Evolutionary conservation across 768 basidiomycete genomes (phyloP).

Genomic region (Cantharellus cinnabarinus): DNA sequence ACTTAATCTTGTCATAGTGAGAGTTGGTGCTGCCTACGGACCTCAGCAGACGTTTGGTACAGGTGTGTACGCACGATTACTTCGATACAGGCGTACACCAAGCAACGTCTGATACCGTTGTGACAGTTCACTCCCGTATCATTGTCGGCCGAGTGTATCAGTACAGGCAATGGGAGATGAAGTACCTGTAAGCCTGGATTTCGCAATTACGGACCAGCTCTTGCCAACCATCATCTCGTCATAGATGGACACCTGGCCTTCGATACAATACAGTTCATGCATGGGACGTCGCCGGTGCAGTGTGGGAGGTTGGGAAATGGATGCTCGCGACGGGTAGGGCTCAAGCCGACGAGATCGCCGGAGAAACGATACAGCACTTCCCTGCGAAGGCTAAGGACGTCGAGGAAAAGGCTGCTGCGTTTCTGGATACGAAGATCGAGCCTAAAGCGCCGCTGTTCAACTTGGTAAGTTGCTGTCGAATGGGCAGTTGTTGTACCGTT

Average conservation of each 20-base stretch:
- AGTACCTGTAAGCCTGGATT: constrained; percentile 38
- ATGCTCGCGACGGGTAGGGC: constrained; percentile 40
- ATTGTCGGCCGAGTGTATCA: constrained; percentile 67
- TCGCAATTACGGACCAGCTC: background rate
- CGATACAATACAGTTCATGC: constrained; percentile 46
- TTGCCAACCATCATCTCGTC: background rate
- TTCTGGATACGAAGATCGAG: constrained; percentile 33
- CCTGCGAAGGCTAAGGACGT: constrained; percentile 54
- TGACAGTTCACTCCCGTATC: constrained; percentile 43
- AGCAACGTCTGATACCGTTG: background rate
- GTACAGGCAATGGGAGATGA: constrained; percentile 67
- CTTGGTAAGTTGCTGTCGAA: constrained; percentile 25
- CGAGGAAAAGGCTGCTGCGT: constrained; percentile 35
- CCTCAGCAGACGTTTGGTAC: constrained; percentile 57
- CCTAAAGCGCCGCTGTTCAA: constrained; percentile 66
- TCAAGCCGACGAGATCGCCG: constrained; percentile 43
- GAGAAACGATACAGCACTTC: constrained; percentile 39
- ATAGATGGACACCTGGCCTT: constrained; percentile 1
- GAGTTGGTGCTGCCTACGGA: constrained; percentile 59
- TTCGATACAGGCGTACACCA: background rate
- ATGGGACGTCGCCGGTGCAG: constrained; percentile 56
- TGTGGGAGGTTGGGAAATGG: constrained; percentile 65
- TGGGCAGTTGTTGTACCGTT: background rate
- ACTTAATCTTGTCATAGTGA: constrained; percentile 60
- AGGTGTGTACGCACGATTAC: constrained; percentile 23